phyloP scores from a whole-genome alignment of 768 basidiomycete species.

The Royoungia palumana region DNA sequence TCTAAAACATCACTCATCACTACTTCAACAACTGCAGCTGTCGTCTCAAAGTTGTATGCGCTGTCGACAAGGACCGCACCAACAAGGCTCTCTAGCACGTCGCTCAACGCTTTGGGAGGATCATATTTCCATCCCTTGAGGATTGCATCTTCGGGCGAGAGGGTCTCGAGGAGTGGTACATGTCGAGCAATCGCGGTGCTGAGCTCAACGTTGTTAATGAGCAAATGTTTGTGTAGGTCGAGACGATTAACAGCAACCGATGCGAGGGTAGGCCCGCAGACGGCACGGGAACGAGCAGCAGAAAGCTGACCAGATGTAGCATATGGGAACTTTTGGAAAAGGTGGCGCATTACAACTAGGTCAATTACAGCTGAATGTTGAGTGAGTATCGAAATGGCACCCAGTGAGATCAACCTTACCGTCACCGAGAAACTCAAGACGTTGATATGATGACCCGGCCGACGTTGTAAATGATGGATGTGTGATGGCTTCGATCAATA shows the following conservation, averaged over 20 bases:
- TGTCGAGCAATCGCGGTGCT: conserved; percentile 60
- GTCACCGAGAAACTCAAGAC: conserved; percentile 87
- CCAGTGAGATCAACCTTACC: conserved; percentile 45
- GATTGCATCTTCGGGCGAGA: conserved; percentile 60
- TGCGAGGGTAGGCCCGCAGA: conserved; percentile 74
- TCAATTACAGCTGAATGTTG: conserved; percentile 57
- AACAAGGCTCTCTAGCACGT: conserved; percentile 80
- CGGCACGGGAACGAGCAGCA: conserved; percentile 62
- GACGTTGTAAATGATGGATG: conserved; percentile 70
- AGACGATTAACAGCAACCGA: conserved; percentile 64
- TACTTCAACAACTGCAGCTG: conserved; percentile 54
- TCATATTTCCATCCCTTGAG: conserved; percentile 75
- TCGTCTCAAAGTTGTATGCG: conserved; percentile 68
- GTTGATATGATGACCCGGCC: conserved; percentile 68
- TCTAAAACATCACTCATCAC: conserved; percentile 68
- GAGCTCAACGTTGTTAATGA: conserved; percentile 67
- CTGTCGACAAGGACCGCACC: conserved; percentile 84
- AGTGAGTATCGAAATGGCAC: conserved; percentile 6
- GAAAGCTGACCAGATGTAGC: conserved; percentile 78
- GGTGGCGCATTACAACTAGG: conserved; percentile 66
- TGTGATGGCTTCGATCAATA: conserved; percentile 77
- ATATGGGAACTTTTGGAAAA: conserved; percentile 64
- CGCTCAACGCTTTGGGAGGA: conserved; percentile 82
- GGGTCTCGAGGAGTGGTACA: conserved; percentile 53
- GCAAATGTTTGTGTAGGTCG: conserved; percentile 62